phyloP scores from a whole-genome alignment of 176 grass and related monocot genomes.

The Typha latifolia region DNA sequence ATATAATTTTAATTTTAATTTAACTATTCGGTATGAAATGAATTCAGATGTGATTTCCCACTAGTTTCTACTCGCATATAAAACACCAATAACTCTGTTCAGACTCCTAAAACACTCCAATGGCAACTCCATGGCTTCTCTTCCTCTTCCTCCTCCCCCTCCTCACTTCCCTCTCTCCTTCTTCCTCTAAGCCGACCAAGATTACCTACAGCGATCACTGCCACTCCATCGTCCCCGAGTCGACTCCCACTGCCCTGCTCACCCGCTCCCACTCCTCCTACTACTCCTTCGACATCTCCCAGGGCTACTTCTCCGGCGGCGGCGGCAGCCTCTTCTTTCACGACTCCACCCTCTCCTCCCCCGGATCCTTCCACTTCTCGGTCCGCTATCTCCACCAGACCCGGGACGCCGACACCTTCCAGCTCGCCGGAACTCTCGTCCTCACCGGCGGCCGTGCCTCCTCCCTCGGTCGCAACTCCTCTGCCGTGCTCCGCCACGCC shows the following conservation, averaged over 20 bases:
- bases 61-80: too few relatives aligned
- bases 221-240: constrained; percentile 20
- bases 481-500: constrained; percentile 1
- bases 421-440: constrained; percentile 46
- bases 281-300: constrained; percentile 25
- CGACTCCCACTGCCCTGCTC: background rate
- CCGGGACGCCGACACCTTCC: constrained; percentile 22
- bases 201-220: background rate
- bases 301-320: constrained; percentile 50
- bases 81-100: too few relatives aligned
- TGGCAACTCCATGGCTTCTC: background rate
- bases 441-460: constrained; percentile 19
- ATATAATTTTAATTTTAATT: too few relatives aligned
- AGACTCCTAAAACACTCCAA: too few relatives aligned
- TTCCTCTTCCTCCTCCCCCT: background rate
- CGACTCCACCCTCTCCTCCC: constrained; percentile 22
- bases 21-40: too few relatives aligned
- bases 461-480: background rate
- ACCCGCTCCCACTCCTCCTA: background rate
- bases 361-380: constrained; percentile 11
- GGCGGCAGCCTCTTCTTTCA: constrained; percentile 10
- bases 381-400: constrained; percentile 34
- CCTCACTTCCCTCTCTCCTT: background rate
- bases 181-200: background rate
- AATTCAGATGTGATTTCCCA: too few relatives aligned